phyloP scores from a whole-genome alignment of 2,329 filamentous ascomycete species.

The Leptographium radiaticola region DNA sequence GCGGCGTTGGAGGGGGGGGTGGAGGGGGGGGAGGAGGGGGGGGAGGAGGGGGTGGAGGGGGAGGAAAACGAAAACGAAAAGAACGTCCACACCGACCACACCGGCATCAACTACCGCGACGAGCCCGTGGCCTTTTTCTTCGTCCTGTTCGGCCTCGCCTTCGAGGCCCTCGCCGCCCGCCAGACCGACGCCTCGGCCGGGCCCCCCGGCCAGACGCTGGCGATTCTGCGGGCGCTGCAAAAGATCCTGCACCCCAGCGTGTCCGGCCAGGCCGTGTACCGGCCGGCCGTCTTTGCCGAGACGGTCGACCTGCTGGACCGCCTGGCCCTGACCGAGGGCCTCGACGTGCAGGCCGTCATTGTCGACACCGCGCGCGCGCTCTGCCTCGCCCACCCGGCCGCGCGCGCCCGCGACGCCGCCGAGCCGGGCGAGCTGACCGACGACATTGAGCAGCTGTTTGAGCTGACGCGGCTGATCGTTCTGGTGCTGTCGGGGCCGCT shows the following conservation, averaged over 20 bases:
- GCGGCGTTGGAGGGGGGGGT: conserved; percentile 86
- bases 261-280: conserved; percentile 90
- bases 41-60: conserved; percentile 12
- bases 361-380: conserved; percentile 87
- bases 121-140: conserved; percentile 99
- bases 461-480: conserved; percentile 91
- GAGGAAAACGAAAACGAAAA: background rate
- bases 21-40: conserved; percentile 34
- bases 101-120: conserved; percentile 93
- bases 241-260: conserved; percentile 92
- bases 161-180: conserved; percentile 83
- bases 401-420: conserved; percentile 51
- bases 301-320: conserved; percentile 93
- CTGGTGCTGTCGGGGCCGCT: conserved; percentile 79
- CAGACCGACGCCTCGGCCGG: conserved; percentile 46
- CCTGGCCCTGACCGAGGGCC: conserved; percentile 78
- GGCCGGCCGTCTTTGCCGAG: conserved; percentile 90
- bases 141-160: conserved; percentile 89
- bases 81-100: conserved; percentile 17
- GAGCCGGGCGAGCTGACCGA: conserved; percentile 77
- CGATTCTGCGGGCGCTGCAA: conserved; percentile 81
- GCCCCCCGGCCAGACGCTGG: conserved; percentile 61
- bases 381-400: conserved; percentile 84
- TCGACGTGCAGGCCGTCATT: conserved; percentile 81
- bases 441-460: conserved; percentile 95